phyloP scores from a whole-genome alignment of 1,284 basidiomycete genomes.

The Phellopilus nigrolimitatus region DNA sequence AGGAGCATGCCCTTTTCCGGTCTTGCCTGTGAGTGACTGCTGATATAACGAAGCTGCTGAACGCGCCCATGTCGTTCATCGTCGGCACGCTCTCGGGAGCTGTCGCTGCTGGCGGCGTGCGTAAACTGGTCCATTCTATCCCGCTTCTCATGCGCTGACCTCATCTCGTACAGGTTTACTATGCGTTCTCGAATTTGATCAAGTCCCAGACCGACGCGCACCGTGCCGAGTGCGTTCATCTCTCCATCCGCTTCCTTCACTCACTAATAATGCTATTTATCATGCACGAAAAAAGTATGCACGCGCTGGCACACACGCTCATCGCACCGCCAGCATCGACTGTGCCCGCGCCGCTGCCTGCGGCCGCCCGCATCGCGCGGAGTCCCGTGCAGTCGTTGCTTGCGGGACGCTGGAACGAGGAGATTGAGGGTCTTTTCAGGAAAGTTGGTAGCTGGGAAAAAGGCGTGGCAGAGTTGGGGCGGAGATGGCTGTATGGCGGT shows the following conservation, averaged over 20 bases:
- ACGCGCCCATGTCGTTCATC: constrained; percentile 17
- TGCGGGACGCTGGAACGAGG: constrained; percentile 16
- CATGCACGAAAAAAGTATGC: constrained; percentile 11
- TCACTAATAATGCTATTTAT: not conserved
- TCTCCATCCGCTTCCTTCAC: not conserved
- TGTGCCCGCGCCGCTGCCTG: constrained; percentile 10
- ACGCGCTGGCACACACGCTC: constrained; percentile 7
- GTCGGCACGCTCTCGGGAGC: constrained; percentile 21
- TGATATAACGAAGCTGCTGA: not conserved
- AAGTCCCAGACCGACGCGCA: constrained; percentile 13
- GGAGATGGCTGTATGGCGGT: constrained; percentile 14
- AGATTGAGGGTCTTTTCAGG: constrained; percentile 12
- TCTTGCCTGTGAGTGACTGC: not conserved
- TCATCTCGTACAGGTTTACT: constrained; percentile 14
- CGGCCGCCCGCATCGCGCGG: constrained; percentile 12
- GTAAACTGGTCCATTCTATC: not conserved
- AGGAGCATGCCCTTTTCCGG: not conserved
- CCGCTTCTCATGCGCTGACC: not conserved
- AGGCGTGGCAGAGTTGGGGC: constrained; percentile 5
- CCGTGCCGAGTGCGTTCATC: constrained; percentile 9
- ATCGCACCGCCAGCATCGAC: constrained; percentile 10
- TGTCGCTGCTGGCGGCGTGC: constrained; percentile 21
- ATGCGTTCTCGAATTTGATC: constrained; percentile 20
- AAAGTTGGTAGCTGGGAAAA: constrained; percentile 13
- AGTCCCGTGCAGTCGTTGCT: constrained; percentile 9